A percentile compares a stretch with the other conserved stretches of the same genome.
These are phyloP conservation scores for Neospermospora avenae DNA, from an alignment of 2,329 filamentous ascomycete genomes.

Conservation along the genomic window DNA sequence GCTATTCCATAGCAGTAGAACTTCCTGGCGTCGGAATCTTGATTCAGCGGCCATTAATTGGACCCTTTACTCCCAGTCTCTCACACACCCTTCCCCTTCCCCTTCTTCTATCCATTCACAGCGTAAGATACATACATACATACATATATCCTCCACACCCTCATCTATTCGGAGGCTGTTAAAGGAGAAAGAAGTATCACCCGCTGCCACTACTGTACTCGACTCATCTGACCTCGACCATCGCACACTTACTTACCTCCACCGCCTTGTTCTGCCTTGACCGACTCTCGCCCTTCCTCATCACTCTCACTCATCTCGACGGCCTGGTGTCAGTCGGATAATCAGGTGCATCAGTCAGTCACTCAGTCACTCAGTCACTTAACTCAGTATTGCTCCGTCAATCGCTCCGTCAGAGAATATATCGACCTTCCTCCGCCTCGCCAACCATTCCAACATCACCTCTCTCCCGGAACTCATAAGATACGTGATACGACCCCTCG, in stretches of 20 bases:
- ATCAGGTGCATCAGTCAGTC: constrained; percentile 14
- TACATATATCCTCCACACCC: constrained; percentile 10
- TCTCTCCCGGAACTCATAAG: constrained; percentile 25
- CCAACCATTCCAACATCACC: constrained; percentile 11
- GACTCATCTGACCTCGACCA: neutral
- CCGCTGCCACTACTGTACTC: neutral
- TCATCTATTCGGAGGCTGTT: constrained; percentile 4
- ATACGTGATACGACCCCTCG: constrained; percentile 14
- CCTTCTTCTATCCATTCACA: neutral
- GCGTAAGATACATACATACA: neutral
- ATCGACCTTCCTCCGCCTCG: neutral
- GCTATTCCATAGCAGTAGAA: neutral
- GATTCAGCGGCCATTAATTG: neutral
- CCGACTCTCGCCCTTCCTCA: neutral
- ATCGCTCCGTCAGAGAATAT: neutral
- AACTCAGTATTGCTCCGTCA: no score
- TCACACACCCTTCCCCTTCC: neutral
- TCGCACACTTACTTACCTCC: neutral
- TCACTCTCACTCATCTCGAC: neutral
- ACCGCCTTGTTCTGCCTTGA: no score
- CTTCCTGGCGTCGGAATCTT: constrained; percentile 10
- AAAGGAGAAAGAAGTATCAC: neutral
- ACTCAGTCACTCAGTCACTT: neutral
- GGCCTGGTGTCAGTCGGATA: constrained; percentile 12
- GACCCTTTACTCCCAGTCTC: neutral